Percentiles rank a stretch among this genome's conserved stretches.
Evolutionary conservation across 163 green algal species (phyloP).

Genomic region (Scenedesmus sp.): DNA sequence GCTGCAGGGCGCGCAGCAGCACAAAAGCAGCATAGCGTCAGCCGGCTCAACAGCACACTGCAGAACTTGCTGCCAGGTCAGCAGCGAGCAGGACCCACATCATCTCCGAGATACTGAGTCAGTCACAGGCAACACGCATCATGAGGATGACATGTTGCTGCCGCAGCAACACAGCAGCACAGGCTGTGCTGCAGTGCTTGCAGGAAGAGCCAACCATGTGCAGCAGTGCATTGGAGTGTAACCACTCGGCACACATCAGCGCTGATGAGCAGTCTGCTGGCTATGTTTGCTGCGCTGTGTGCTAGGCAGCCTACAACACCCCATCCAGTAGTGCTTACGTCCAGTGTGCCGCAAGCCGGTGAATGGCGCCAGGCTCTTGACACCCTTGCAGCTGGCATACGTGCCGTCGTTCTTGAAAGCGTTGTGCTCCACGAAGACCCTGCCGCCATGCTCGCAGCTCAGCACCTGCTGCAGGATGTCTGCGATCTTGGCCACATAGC

Average conservation of each 20-base stretch:
- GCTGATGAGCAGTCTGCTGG: neutral
- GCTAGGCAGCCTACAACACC: neutral
- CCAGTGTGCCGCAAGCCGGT: neutral
- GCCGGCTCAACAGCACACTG: neutral
- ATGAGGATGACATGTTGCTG: too few species aligned
- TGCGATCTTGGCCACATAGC: neutral
- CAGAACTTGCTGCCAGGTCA: neutral
- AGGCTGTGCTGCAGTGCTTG: too few species aligned
- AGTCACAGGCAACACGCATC: too few species aligned
- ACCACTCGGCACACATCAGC: too few species aligned
- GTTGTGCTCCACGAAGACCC: neutral
- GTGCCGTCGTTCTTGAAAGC: neutral
- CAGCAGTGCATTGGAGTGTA: too few species aligned
- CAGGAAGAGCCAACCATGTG: too few species aligned
- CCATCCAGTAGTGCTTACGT: neutral
- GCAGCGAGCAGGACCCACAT: too few species aligned
- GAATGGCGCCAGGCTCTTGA: neutral
- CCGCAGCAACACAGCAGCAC: too few species aligned
- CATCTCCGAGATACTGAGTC: too few species aligned
- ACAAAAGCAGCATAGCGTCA: neutral
- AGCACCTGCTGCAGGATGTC: constrained; percentile 3
- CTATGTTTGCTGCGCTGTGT: neutral
- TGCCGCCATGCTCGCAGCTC: neutral
- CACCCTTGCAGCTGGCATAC: neutral
- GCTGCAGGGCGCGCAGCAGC: neutral